Evolutionary conservation across 139 green algal genomes (phyloP).

Genomic region (Astrephomene gubernaculifera): DNA sequence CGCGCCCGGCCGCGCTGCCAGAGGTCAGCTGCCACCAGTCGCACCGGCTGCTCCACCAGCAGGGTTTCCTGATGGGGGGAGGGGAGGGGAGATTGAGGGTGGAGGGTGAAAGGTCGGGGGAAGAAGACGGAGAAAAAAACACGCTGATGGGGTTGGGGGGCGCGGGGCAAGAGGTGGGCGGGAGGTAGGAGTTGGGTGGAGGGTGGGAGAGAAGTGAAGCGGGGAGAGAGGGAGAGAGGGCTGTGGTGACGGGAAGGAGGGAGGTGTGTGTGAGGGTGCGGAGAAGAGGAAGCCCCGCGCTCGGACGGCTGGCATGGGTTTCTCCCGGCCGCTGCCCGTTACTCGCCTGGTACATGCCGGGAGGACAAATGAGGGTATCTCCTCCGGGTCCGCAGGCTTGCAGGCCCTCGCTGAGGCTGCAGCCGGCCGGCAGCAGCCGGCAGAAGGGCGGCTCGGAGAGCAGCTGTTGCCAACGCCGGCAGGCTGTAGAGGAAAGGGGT

Average conservation of each 20-base stretch:
- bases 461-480: slow-evolving; percentile 23
- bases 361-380: slow-evolving; percentile 22
- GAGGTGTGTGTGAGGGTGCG: not conserved
- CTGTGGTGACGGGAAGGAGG: not conserved
- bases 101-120: not conserved
- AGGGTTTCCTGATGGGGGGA: slow-evolving; percentile 5
- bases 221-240: not conserved
- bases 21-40: slow-evolving; percentile 24
- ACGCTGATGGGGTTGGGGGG: not conserved
- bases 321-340: not conserved
- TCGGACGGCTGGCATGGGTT: not conserved
- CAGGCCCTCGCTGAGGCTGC: slow-evolving; percentile 21
- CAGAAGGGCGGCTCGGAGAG: slow-evolving; percentile 11
- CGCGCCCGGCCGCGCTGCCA: not conserved
- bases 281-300: not conserved
- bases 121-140: no score
- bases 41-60: slow-evolving; percentile 12
- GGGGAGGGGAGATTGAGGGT: not conserved
- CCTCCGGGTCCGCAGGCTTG: not conserved
- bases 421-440: not conserved
- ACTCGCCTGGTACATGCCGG: slow-evolving; percentile 29
- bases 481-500: no score
- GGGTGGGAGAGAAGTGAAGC: not conserved
- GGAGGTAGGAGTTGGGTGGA: not conserved
- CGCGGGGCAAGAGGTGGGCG: not conserved